Percentiles rank a stretch among this genome's conserved stretches.
Conservation (phyloP, 1,139 yeast species). For the Lodderomyces parapsilosis region DNA sequence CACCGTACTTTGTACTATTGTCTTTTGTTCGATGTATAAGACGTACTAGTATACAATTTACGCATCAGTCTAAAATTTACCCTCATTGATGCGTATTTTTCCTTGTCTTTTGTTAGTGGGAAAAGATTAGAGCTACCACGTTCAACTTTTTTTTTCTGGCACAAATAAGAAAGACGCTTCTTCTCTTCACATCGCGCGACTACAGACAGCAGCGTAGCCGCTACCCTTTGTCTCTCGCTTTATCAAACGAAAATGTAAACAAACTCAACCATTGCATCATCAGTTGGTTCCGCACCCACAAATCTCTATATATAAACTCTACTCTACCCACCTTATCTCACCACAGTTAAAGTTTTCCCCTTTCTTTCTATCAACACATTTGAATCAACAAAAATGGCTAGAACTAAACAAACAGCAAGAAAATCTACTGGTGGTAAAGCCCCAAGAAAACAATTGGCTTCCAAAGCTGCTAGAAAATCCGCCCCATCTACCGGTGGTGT, state of each 20-base stretch:
- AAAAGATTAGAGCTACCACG: not conserved
- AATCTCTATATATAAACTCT: not conserved
- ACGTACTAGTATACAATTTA: not conserved
- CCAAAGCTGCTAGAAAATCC: slow-evolving; percentile 54
- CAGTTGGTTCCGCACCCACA: not conserved
- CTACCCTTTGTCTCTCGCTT: not conserved
- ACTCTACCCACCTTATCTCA: not conserved
- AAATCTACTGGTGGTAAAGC: slow-evolving; percentile 56
- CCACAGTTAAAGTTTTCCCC: not conserved
- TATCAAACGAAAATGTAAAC: not conserved
- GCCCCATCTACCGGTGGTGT: slow-evolving; percentile 55
- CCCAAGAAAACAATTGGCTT: slow-evolving; percentile 54
- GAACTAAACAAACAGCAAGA: slow-evolving; percentile 56
- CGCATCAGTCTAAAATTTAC: slow-evolving; percentile 2
- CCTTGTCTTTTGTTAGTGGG: not conserved
- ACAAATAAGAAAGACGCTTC: no score
- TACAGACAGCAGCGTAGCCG: no score
- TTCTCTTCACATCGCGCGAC: not conserved
- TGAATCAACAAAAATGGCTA: slow-evolving; percentile 45
- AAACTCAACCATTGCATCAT: not conserved
- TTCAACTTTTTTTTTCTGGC: no score
- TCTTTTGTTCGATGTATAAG: not conserved
- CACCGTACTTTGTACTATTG: not conserved
- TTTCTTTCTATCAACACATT: not conserved
- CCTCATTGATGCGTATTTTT: not conserved